Evolutionary conservation across 306 rosid species (phyloP).

Genomic region (Cucurbita moschata): DNA sequence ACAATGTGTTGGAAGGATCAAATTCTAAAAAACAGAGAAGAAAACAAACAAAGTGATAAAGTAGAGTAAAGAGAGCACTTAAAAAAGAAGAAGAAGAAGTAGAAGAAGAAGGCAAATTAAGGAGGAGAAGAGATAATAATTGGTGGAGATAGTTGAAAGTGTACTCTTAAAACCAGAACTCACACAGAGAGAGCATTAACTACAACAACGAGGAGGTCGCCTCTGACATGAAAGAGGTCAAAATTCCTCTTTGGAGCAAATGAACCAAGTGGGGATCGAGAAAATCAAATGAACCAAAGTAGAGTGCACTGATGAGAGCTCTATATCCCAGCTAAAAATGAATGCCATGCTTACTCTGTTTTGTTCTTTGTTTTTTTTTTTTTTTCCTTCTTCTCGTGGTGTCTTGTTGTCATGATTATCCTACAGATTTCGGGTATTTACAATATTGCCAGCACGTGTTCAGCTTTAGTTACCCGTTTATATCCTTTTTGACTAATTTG

Average conservation of each 20-base stretch:
- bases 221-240: slow-evolving; percentile 28
- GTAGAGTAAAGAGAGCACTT: not conserved
- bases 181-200: slow-evolving; percentile 22
- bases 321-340: not conserved
- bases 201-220: not conserved
- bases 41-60: slow-evolving; percentile 4
- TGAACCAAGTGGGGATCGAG: not conserved
- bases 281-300: not conserved
- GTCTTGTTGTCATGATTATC: not conserved
- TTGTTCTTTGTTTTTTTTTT: not conserved
- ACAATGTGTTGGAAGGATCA: slow-evolving; percentile 3
- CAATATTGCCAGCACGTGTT: slow-evolving; percentile 6
- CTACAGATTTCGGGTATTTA: not conserved
- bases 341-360: not conserved
- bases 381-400: not conserved
- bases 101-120: not conserved
- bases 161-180: not conserved
- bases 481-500: not conserved
- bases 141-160: slow-evolving; percentile 26
- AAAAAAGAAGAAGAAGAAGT: not conserved
- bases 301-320: not conserved
- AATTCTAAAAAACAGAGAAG: slow-evolving; percentile 10
- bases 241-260: not conserved
- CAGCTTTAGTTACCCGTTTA: not conserved
- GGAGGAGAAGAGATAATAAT: not conserved